Base-by-base conservation (phyloP, 2,329 filamentous ascomycete species). In the Xylariales sp. region DNA sequence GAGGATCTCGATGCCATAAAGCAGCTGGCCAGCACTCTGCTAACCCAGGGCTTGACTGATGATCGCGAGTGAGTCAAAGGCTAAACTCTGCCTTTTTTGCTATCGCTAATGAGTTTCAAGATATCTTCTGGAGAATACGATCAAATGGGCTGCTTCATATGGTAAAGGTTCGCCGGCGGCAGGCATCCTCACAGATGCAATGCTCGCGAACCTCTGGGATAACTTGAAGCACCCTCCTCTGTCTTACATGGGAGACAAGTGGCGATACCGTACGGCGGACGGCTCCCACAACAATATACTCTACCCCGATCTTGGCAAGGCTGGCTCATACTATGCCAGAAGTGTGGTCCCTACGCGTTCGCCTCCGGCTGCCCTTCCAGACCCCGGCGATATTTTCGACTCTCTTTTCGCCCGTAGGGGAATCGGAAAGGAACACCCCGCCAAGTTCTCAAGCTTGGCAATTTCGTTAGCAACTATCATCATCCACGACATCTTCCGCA, bases 391-490 rank as follows among this genome's bases (percentile, higher is more conserved):
- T 12, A 63, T 88, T 4, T 88, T 88, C 42, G 83, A 87, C 56
- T 74, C 73, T 16, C 54, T 86, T 18, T 74, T 87, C 69, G 78
- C 76, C 13, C n/a, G n/a, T n/a, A 73, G 83, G 18, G 63, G 64
- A 25, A 62, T 66, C 21, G n/a, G n/a, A n/a, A 70, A 77, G 44
- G 67, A 78, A 38, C 85, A 88, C 54, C 80, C 82, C 0, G 83
- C 83, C 35, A 74, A 78, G n/a, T 79, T 89, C 28, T 88, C 83
- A 0, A 83, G 80, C 49, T 78, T 88, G 63, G 65, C 89, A 13
- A 87, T 87, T 57, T 88, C 88, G 47, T 66, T 86, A 29, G 85
- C 84, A 0, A 78, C 82, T 6, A 83, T 90, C 50, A n/a, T n/a
- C n/a, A n/a, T n/a, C n/a, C n/a, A n/a, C n/a, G n/a, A n/a, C n/a